These are phyloP conservation scores for Termitomyces sp. DNA, from an alignment of 768 basidiomycete genomes.

Conservation along the genomic window DNA sequence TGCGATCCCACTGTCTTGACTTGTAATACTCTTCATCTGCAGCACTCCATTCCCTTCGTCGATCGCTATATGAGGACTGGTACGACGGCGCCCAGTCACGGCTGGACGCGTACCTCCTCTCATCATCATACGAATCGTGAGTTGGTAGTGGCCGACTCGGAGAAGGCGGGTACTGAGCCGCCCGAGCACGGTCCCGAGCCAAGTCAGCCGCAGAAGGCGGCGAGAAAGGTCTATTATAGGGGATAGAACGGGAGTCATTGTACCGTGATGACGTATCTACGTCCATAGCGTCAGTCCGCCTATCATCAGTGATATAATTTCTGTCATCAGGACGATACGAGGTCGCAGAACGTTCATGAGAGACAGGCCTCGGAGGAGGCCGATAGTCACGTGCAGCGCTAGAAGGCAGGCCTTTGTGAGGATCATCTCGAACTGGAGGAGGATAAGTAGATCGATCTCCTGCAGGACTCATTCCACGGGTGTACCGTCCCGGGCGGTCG, in stretches of 20 bases:
- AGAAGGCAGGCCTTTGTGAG: constrained; percentile 23
- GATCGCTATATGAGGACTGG: constrained; percentile 17
- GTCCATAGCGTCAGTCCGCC: constrained; percentile 32
- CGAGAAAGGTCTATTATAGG: constrained; percentile 24
- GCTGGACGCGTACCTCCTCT: constrained; percentile 25
- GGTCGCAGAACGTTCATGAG: constrained; percentile 26
- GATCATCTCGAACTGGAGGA: constrained; percentile 28
- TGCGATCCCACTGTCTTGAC: constrained; percentile 32
- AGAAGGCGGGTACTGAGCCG: constrained; percentile 23
- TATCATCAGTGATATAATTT: constrained; percentile 26
- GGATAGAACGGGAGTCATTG: constrained; percentile 24
- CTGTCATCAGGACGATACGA: constrained; percentile 39
- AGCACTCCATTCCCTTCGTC: constrained; percentile 25
- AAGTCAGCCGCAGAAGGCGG: constrained; percentile 29
- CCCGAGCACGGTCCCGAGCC: constrained; percentile 29
- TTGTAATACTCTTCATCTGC: constrained; percentile 38
- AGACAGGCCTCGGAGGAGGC: constrained; percentile 17
- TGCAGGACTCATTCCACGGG: constrained; percentile 11
- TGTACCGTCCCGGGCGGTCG: constrained; percentile 19
- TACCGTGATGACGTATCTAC: constrained; percentile 30
- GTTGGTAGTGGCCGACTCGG: constrained; percentile 22
- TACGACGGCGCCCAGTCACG: constrained; percentile 25
- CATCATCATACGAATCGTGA: constrained; percentile 26
- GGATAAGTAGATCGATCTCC: constrained; percentile 16
- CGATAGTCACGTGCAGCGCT: constrained; percentile 25